phyloP scores from a whole-genome alignment of 108 stramenopile genomes.

The Nitzschia palea region DNA sequence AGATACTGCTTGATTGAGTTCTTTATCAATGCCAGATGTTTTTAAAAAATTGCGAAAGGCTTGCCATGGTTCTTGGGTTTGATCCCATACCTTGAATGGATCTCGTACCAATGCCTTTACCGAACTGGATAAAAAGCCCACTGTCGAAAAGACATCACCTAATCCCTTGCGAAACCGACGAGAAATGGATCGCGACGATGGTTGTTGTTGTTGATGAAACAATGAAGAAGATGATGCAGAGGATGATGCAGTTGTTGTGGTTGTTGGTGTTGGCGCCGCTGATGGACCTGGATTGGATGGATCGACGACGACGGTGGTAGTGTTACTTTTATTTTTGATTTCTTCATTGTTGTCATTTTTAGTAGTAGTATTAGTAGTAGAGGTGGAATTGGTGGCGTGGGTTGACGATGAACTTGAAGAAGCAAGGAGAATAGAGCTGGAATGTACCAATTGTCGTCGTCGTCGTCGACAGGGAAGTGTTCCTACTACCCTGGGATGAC shows the following conservation, averaged over 20 bases:
- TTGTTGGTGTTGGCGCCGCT: too few relatives aligned
- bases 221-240: neutral
- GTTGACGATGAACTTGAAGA: too few relatives aligned
- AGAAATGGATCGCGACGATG: neutral
- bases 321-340: too few relatives aligned
- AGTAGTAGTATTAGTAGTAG: too few relatives aligned
- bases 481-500: too few relatives aligned
- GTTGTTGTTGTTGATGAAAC: neutral
- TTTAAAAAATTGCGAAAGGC: constrained; percentile 25
- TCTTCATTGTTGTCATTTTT: too few relatives aligned
- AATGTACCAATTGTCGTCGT: too few relatives aligned
- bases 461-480: too few relatives aligned
- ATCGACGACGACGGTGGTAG: too few relatives aligned
- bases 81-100: constrained; percentile 14
- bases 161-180: constrained; percentile 23
- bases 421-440: too few relatives aligned
- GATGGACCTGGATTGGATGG: too few relatives aligned
- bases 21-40: constrained; percentile 36
- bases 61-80: constrained; percentile 15
- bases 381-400: too few relatives aligned
- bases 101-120: constrained; percentile 21
- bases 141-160: constrained; percentile 24
- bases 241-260: neutral
- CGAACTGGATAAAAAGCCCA: constrained; percentile 36
- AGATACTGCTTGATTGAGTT: constrained; percentile 24